Conservation (phyloP, 257 asterid species). For the Buddleja alternifolia region DNA sequence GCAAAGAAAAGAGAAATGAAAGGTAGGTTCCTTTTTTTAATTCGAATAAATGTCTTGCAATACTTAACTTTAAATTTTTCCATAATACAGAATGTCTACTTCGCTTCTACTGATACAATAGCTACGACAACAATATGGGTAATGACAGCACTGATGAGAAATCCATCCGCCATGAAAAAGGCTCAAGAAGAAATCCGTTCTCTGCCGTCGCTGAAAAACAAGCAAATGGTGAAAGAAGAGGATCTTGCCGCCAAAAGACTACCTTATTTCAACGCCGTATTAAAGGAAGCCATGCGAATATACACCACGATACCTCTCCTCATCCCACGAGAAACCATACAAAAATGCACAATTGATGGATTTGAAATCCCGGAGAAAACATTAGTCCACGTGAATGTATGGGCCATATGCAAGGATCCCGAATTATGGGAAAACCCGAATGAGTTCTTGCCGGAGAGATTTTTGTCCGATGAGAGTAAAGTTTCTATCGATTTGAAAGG, state of each 20-base stretch:
- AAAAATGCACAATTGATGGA: slow-evolving; percentile 12
- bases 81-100: slow-evolving; percentile 26
- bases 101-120: slow-evolving; percentile 35
- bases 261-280: slow-evolving; percentile 24
- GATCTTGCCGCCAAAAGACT: not conserved
- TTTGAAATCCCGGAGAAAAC: slow-evolving; percentile 22
- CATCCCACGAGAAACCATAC: slow-evolving; percentile 22
- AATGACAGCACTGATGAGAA: slow-evolving; percentile 31
- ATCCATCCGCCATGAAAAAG: slow-evolving; percentile 27
- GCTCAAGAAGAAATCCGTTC: slow-evolving; percentile 25
- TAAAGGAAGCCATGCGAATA: slow-evolving; percentile 28
- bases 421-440: slow-evolving; percentile 23
- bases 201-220: not conserved
- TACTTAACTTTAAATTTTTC: no score
- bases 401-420: slow-evolving; percentile 34
- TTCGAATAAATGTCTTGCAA: no score
- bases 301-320: slow-evolving; percentile 23
- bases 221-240: slow-evolving; percentile 3
- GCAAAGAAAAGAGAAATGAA: no score
- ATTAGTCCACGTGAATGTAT: slow-evolving; percentile 19
- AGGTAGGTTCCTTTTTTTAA: no score
- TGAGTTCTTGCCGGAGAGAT: slow-evolving; percentile 30
- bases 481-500: slow-evolving; percentile 8
- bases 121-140: slow-evolving; percentile 31
- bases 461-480: not conserved